Conservation (phyloP, 129 eudicot genomes). For the Tagetes patula region DNA sequence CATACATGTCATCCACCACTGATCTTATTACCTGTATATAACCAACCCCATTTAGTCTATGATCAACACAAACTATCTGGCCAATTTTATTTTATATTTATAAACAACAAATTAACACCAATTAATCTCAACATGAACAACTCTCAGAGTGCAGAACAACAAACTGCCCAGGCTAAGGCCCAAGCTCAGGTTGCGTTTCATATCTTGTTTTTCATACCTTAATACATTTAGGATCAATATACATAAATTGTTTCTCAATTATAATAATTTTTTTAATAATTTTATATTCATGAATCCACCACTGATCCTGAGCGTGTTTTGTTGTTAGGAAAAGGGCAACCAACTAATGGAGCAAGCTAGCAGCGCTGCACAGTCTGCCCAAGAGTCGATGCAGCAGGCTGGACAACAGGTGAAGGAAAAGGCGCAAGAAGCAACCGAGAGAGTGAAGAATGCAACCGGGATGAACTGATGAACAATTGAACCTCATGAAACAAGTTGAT, state of each 20-base stretch:
- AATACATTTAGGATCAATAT: neutral
- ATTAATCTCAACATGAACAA: conserved; percentile 39
- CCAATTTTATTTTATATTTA: conserved; percentile 1
- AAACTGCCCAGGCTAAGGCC: conserved; percentile 67
- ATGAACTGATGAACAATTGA: conserved; percentile 56
- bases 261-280: neutral
- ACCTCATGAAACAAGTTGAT: neutral
- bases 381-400: conserved; percentile 58
- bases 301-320: neutral
- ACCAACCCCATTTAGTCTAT: conserved; percentile 17
- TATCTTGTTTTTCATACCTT: neutral
- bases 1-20: conserved; percentile 16
- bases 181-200: conserved; percentile 47
- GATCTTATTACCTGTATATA: conserved; percentile 30
- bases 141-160: conserved; percentile 40
- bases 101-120: conserved; percentile 3
- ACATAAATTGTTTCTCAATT: neutral
- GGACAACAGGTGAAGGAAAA: conserved; percentile 56
- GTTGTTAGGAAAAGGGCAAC: conserved; percentile 50
- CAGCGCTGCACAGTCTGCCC: conserved; percentile 65
- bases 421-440: conserved; percentile 60
- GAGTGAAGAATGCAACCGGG: conserved; percentile 68
- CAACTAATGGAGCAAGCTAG: conserved; percentile 69
- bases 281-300: neutral
- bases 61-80: conserved; percentile 18